phyloP scores from a whole-genome alignment of 257 asterid species.

The Coffea canephora region DNA sequence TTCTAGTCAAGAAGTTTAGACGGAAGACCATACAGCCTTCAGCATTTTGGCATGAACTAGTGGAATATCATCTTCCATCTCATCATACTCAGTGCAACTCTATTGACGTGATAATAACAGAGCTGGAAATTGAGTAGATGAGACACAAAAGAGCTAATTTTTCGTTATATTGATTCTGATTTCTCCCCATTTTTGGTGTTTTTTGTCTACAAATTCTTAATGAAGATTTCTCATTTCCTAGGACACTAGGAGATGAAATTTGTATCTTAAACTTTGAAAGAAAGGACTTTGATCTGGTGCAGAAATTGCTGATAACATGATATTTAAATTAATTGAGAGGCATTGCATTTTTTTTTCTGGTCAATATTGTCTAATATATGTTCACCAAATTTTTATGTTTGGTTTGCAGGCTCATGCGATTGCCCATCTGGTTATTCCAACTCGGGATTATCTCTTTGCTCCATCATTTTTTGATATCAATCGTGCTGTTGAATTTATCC shows the following conservation, averaged over 20 bases:
- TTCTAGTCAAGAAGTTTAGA: neutral
- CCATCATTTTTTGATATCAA: constrained; percentile 77
- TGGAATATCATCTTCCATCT: neutral
- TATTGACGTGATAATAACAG: neutral
- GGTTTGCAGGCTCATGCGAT: constrained; percentile 77
- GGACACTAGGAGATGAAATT: neutral
- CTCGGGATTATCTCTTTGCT: constrained; percentile 94
- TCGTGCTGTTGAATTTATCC: constrained; percentile 84
- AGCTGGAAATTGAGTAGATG: neutral
- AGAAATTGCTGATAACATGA: neutral
- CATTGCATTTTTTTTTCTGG: constrained; percentile 4
- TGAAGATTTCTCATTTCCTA: neutral
- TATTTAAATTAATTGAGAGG: neutral
- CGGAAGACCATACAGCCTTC: neutral
- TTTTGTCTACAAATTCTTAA: neutral
- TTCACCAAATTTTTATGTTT: constrained; percentile 14
- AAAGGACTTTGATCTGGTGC: neutral
- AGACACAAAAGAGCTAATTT: neutral
- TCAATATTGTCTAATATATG: neutral
- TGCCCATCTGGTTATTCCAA: constrained; percentile 88
- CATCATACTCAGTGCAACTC: neutral
- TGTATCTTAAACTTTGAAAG: neutral
- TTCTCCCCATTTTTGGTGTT: neutral
- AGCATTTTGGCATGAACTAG: neutral
- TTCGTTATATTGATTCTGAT: neutral